phyloP scores from a whole-genome alignment of 164 flowering plant genomes.

The Liquidambar formosana region DNA sequence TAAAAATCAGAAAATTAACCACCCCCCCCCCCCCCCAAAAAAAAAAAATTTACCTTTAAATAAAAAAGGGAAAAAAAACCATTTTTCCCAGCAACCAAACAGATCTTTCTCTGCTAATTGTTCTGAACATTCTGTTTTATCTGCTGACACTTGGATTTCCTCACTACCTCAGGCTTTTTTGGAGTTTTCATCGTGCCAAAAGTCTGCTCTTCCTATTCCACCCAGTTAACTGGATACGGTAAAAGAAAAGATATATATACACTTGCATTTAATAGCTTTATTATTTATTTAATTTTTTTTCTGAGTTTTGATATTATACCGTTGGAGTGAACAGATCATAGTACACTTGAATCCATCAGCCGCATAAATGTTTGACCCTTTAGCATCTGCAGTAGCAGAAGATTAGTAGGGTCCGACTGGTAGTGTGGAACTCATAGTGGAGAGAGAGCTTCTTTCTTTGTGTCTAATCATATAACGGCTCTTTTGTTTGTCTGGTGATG shows the following conservation, averaged over 20 bases:
- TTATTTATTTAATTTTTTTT: no score
- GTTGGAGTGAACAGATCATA: background rate
- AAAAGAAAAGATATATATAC: conserved; percentile 16
- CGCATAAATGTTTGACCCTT: background rate
- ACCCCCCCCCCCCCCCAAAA: no score
- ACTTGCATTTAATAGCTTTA: background rate
- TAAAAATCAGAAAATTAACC: background rate
- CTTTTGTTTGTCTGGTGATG: background rate
- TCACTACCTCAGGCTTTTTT: conserved; percentile 66
- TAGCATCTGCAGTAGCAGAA: no score
- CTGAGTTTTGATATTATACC: background rate
- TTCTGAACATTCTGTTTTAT: background rate
- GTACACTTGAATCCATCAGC: background rate
- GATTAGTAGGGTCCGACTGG: background rate
- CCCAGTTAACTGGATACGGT: conserved; percentile 62
- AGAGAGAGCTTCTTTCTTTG: background rate
- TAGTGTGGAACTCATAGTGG: no score
- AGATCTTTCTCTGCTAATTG: no score
- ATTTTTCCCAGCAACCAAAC: no score
- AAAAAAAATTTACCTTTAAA: no score
- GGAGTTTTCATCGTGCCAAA: conserved; percentile 82
- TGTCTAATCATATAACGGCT: background rate
- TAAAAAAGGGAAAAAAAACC: no score
- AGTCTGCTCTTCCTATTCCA: conserved; percentile 65
- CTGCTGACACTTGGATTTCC: background rate